Conservation (phyloP, 2,329 filamentous ascomycete genomes). For the Falciphora oryzae region DNA sequence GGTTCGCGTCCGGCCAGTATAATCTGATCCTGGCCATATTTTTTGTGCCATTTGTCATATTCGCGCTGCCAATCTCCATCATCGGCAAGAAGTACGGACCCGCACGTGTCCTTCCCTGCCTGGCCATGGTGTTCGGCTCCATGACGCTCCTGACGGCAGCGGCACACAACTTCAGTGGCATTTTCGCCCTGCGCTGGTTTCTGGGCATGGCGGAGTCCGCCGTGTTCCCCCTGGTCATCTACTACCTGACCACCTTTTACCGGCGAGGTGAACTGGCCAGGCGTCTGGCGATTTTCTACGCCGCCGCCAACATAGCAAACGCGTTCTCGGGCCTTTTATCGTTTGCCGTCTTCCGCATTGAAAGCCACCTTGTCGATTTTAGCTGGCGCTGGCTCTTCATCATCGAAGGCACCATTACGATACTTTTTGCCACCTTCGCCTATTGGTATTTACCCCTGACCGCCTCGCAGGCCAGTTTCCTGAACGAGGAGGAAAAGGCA, state of each 20-base stretch:
- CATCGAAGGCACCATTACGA: constrained; percentile 61
- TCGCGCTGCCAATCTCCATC: constrained; percentile 59
- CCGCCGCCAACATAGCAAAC: constrained; percentile 23
- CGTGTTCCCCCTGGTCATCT: constrained; percentile 63
- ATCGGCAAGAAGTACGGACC: constrained; percentile 64
- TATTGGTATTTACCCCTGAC: constrained; percentile 62
- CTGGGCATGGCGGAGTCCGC: constrained; percentile 62
- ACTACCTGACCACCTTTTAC: constrained; percentile 59
- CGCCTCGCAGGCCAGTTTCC: constrained; percentile 56
- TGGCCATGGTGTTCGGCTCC: constrained; percentile 64
- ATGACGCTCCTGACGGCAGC: constrained; percentile 56
- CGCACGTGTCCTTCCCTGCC: constrained; percentile 50
- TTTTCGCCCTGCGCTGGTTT: constrained; percentile 65
- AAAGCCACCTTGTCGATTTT: constrained; percentile 27
- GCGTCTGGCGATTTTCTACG: constrained; percentile 58
- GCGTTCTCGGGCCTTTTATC: constrained; percentile 57
- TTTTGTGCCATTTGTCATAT: constrained; percentile 68
- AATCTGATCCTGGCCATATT: constrained; percentile 66
- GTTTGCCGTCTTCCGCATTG: constrained; percentile 43
- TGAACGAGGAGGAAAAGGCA: constrained; percentile 57
- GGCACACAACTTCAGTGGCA: constrained; percentile 54
- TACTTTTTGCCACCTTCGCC: constrained; percentile 51
- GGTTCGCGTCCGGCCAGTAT: constrained; percentile 59
- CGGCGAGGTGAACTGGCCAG: constrained; percentile 63
- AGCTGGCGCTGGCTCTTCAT: constrained; percentile 64